Evolutionary conservation across 331 rosid species (phyloP), one percentile per base, ranked within the genome.

Genomic region (Quercus tomentella): DNA sequence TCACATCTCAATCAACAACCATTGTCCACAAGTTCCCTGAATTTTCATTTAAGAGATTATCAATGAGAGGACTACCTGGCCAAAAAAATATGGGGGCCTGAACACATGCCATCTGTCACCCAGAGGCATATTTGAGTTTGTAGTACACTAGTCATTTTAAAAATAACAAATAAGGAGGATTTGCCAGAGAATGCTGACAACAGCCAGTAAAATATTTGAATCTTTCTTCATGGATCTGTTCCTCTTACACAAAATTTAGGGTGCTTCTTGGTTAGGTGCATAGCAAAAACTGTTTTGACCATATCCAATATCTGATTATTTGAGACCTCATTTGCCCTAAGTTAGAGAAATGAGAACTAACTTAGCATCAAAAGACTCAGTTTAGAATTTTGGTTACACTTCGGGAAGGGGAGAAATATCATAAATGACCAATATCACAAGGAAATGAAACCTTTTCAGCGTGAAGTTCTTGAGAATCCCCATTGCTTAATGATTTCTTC

Each of bases 401-500:
- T 80, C 28, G 71, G 43, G 54, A 55, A 84, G 56, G 65, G 70
- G 17, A 43, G 58, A 61, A 62, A 43, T 77, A 84, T n/a, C 45
- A 41, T 41, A 41, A 65, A 72, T 63, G 61, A 51, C 77, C 71
- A 78, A 82, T 73, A 79, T 79, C 68, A 82, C n/a, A 35, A 56
- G 20, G 23, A 83, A 58, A 30, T 84, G 66, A 75, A 74, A 94
- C 98, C 97, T 91, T 94, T 81, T 86, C 96, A 76, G 85, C 86
- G 81, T 92, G 96, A 80, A 81, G 68, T 75, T 86, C 78, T 15
- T 83, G 87, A 67, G 97, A 89, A 80, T 92, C 97, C 45, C 92
- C 95, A 78, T 43, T 76, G 73, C 83, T 83, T 33, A 86, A 86
- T 54, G 83, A 73, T 89, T 91, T 94, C 92, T 91, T 89, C 86